A percentile compares a stretch with the other conserved stretches of the same genome.
These are phyloP conservation scores for Blastobotrys malaysiensis DNA, from an alignment of 1,139 yeast species.

Conservation along the genomic window DNA sequence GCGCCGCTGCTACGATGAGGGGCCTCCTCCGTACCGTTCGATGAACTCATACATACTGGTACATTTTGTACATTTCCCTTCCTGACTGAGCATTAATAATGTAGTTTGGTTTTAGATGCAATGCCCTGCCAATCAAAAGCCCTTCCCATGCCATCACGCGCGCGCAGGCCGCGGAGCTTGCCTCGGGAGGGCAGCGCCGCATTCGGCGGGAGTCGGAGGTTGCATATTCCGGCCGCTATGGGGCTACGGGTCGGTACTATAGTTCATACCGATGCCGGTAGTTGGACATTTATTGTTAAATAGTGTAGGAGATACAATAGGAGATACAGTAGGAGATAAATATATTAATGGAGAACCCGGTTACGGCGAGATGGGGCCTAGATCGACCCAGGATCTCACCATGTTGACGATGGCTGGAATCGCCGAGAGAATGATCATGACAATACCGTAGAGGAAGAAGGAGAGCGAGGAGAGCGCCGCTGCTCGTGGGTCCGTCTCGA, in stretches of 20 bases:
- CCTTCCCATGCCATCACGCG: not conserved
- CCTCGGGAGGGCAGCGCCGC: no score
- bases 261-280: no score
- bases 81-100: not conserved
- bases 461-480: conserved; percentile 72
- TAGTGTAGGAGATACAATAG: no score
- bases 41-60: not conserved
- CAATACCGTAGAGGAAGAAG: conserved; percentile 66
- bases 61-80: not conserved
- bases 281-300: no score
- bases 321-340: no score
- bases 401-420: conserved; percentile 43
- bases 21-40: not conserved
- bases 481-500: conserved; percentile 68
- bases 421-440: conserved; percentile 65
- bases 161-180: no score
- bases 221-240: not conserved
- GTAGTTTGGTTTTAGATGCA: not conserved
- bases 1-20: no score
- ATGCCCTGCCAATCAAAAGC: not conserved
- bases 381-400: conserved; percentile 32
- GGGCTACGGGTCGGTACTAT: no score
- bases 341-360: no score
- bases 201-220: not conserved
- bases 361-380: conserved; percentile 9